These are phyloP conservation scores for Aureococcus anophagefferens DNA, from an alignment of 108 stramenopile species.

Conservation along the genomic window DNA sequence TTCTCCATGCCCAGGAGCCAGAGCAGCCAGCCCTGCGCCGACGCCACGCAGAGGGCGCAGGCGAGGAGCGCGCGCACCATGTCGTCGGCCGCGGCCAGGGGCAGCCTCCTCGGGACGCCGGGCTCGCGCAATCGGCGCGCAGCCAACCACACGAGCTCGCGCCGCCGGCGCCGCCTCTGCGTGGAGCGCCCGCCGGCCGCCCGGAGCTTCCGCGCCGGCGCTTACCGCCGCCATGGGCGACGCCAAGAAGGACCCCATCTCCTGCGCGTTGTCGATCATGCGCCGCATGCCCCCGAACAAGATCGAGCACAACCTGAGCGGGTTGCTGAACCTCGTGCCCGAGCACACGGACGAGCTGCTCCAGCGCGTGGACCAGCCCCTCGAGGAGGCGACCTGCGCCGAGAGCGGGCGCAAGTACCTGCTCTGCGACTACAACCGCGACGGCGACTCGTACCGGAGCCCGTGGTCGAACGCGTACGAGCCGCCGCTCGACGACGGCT, in stretches of 20 bases:
- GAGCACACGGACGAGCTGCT: conserved; percentile 45
- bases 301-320: conserved; percentile 44
- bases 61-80: too few species aligned
- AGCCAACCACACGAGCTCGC: too few species aligned
- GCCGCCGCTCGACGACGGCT: conserved; percentile 44
- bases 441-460: conserved; percentile 44
- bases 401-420: conserved; percentile 42
- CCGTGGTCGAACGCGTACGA: conserved; percentile 54
- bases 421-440: conserved; percentile 52
- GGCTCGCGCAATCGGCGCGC: too few species aligned
- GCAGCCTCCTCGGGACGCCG: too few species aligned
- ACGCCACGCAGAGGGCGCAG: too few species aligned
- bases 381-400: conserved; percentile 25
- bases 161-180: too few species aligned
- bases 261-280: conserved; percentile 37
- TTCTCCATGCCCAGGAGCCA: too few species aligned
- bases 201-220: too few species aligned
- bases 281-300: conserved; percentile 47
- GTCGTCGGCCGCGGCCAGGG: too few species aligned
- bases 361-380: conserved; percentile 50
- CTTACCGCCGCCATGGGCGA: too few species aligned
- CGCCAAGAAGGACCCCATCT: conserved; percentile 1
- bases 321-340: conserved; percentile 40
- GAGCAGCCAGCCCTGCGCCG: too few species aligned
- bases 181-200: too few species aligned